These are phyloP conservation scores for Mycena sp. DNA, from an alignment of 1,284 basidiomycete genomes.

Conservation along the genomic window DNA sequence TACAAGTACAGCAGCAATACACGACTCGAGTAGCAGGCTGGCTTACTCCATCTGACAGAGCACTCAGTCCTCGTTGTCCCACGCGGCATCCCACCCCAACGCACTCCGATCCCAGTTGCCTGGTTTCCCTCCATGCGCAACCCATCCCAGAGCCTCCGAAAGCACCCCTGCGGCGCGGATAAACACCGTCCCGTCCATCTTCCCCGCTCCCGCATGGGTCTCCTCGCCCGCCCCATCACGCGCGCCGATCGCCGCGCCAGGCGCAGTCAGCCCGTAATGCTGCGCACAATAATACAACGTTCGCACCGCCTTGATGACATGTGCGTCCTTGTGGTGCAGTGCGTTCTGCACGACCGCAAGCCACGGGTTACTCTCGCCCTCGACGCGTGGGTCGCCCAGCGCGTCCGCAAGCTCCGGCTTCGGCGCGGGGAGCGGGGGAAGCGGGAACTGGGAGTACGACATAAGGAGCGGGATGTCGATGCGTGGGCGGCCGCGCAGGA, in stretches of 20 bases:
- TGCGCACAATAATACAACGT: slow-evolving; percentile 62
- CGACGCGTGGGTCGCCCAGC: neutral
- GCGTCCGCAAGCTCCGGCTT: neutral
- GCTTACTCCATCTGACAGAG: too few species aligned
- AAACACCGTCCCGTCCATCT: slow-evolving; percentile 68
- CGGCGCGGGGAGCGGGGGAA: neutral
- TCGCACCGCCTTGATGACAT: slow-evolving; percentile 68
- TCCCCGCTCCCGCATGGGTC: neutral
- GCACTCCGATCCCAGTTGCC: slow-evolving; percentile 66
- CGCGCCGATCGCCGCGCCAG: slow-evolving; percentile 51
- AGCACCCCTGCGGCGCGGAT: slow-evolving; percentile 68
- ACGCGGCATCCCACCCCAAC: slow-evolving; percentile 57
- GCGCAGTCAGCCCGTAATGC: slow-evolving; percentile 43
- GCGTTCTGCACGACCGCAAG: slow-evolving; percentile 58
- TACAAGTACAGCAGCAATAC: too few species aligned
- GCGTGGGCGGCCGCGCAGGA: slow-evolving; percentile 66
- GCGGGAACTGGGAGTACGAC: slow-evolving; percentile 3
- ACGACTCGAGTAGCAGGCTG: too few species aligned
- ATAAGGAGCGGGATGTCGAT: slow-evolving; percentile 52
- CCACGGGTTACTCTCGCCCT: slow-evolving; percentile 55
- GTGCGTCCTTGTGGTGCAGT: slow-evolving; percentile 67
- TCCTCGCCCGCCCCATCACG: slow-evolving; percentile 5
- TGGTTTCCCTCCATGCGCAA: slow-evolving; percentile 58
- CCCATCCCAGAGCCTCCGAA: slow-evolving; percentile 73
- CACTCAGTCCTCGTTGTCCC: slow-evolving; percentile 9